phyloP scores from a whole-genome alignment of 495 filamentous ascomycete species.

The Aspergillus hancockii region DNA sequence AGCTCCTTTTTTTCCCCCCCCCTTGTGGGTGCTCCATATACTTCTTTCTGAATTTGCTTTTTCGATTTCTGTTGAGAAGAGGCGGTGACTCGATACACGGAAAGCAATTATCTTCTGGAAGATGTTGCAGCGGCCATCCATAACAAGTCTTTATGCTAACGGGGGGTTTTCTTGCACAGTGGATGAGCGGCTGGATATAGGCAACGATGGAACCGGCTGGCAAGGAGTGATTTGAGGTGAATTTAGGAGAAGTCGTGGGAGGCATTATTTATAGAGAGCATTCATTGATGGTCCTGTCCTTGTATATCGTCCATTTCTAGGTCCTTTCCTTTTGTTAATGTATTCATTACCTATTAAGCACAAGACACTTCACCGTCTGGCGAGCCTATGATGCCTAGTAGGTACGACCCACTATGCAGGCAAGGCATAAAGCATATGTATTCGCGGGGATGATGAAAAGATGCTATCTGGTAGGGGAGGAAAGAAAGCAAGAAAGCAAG shows the following conservation, averaged over 20 bases:
- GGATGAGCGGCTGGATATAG: neutral
- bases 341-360: conserved; percentile 22
- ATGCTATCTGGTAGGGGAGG: neutral
- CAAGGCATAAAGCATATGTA: neutral
- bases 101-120: neutral
- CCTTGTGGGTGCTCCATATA: neutral
- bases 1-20: conserved; percentile 15
- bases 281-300: conserved; percentile 18
- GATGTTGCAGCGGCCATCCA: neutral
- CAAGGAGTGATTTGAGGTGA: neutral
- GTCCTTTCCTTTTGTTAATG: conserved; percentile 42
- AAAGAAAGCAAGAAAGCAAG: too few relatives aligned
- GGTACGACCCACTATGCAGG: neutral
- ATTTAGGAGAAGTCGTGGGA: neutral
- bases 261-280: conserved; percentile 17
- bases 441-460: too few relatives aligned
- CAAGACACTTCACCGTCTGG: neutral
- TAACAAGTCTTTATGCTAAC: neutral
- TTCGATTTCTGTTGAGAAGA: neutral
- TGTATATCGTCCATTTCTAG: conserved; percentile 31
- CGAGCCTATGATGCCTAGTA: neutral
- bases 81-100: neutral
- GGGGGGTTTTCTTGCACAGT: neutral
- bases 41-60: neutral
- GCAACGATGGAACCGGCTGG: neutral